Evolutionary conservation across 2,329 filamentous ascomycete species (phyloP).

Genomic region (Colletotrichum siamense): DNA sequence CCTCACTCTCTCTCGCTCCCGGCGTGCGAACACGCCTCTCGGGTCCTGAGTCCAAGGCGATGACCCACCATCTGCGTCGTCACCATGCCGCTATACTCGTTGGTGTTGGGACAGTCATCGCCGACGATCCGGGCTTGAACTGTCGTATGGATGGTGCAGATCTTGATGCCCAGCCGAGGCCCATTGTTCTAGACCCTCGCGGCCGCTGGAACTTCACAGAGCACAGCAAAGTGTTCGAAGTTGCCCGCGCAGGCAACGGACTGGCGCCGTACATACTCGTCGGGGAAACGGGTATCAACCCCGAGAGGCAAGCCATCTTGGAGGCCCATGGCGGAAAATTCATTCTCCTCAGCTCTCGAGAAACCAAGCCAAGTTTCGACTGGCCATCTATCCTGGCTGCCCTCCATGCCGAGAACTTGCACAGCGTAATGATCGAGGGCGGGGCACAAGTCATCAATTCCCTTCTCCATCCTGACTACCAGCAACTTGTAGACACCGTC

Average conservation of each 20-base stretch:
- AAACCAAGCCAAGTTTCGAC: slow-evolving; percentile 49
- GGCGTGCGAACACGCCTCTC: slow-evolving; percentile 85
- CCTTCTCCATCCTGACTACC: slow-evolving; percentile 68
- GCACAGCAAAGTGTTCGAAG: slow-evolving; percentile 68
- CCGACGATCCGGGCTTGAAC: slow-evolving; percentile 87
- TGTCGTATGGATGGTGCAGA: slow-evolving; percentile 71
- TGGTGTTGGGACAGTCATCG: slow-evolving; percentile 82
- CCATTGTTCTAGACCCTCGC: slow-evolving; percentile 81
- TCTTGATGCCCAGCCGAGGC: slow-evolving; percentile 71
- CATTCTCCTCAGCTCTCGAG: slow-evolving; percentile 39
- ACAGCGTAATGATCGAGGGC: slow-evolving; percentile 91
- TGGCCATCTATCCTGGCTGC: slow-evolving; percentile 70
- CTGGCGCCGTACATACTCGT: slow-evolving; percentile 77
- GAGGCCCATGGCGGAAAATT: slow-evolving; percentile 59
- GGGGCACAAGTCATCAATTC: slow-evolving; percentile 84
- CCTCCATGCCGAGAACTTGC: slow-evolving; percentile 65
- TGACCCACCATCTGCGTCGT: slow-evolving; percentile 90
- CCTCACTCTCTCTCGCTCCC: slow-evolving; percentile 75
- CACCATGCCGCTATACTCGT: slow-evolving; percentile 85
- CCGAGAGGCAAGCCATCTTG: slow-evolving; percentile 46
- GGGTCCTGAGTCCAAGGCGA: slow-evolving; percentile 81
- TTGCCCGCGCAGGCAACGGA: slow-evolving; percentile 69
- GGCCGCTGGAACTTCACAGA: slow-evolving; percentile 72
- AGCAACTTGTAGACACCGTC: slow-evolving; percentile 73
- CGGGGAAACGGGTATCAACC: slow-evolving; percentile 44